Conservation (phyloP, 1,284 basidiomycete genomes). For the Prillingera fragicola region DNA sequence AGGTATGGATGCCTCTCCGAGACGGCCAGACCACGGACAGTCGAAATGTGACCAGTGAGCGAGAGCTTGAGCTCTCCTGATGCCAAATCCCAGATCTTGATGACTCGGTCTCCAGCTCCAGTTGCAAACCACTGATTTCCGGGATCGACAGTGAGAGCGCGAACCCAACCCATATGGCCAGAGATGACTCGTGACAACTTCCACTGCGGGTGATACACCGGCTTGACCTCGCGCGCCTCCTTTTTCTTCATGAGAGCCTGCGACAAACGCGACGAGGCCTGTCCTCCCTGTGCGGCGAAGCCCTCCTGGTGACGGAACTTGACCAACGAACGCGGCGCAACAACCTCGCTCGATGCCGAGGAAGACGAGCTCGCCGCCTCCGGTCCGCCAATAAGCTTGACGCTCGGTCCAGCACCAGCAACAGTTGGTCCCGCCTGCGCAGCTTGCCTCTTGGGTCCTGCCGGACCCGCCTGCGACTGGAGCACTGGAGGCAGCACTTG, state of each 20-base stretch:
- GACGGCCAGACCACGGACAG: slow-evolving; percentile 89
- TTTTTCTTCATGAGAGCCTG: slow-evolving; percentile 84
- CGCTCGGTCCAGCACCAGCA: slow-evolving; percentile 49
- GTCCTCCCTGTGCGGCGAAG: slow-evolving; percentile 45
- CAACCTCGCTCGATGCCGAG: slow-evolving; percentile 6
- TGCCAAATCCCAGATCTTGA: slow-evolving; percentile 99
- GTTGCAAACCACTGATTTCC: slow-evolving; percentile 99
- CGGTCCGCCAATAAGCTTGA: slow-evolving; percentile 24
- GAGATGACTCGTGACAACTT: slow-evolving; percentile 95
- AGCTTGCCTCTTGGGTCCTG: slow-evolving; percentile 65
- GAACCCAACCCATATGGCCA: slow-evolving; percentile 97
- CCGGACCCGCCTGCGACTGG: slow-evolving; percentile 62
- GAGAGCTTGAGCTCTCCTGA: slow-evolving; percentile 91
- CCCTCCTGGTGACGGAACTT: slow-evolving; percentile 49
- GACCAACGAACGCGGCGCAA: slow-evolving; percentile 36
- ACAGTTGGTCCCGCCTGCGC: slow-evolving; percentile 36
- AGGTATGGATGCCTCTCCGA: slow-evolving; percentile 91
- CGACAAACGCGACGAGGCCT: slow-evolving; percentile 58
- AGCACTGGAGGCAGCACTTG: slow-evolving; percentile 78
- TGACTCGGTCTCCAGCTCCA: slow-evolving; percentile 93
- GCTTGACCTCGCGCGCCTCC: slow-evolving; percentile 85
- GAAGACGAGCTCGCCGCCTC: background rate
- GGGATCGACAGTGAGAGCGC: slow-evolving; percentile 90
- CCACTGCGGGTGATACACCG: slow-evolving; percentile 92
- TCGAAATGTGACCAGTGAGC: slow-evolving; percentile 95